phyloP scores from a whole-genome alignment of 257 asterid genomes.

The Solanum clarkiae region DNA sequence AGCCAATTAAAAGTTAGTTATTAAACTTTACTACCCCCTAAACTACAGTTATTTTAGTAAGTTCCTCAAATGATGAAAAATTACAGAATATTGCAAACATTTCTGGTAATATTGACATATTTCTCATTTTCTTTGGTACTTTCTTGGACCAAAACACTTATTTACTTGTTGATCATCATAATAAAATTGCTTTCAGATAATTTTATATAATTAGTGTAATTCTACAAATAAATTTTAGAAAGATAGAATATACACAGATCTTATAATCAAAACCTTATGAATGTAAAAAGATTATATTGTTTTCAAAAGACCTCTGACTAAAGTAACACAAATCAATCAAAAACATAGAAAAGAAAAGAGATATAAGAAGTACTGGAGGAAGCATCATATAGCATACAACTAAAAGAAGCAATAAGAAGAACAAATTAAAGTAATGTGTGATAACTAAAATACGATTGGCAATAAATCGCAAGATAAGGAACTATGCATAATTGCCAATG shows the following conservation, averaged over 20 bases:
- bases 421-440: neutral
- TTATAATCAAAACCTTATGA: neutral
- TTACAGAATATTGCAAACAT: constrained; percentile 76
- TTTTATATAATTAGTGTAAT: neutral
- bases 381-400: neutral
- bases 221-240: neutral
- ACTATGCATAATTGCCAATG: too few relatives aligned
- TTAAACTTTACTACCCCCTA: too few relatives aligned
- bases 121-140: constrained; percentile 79
- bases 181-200: constrained; percentile 69
- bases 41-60: too few relatives aligned
- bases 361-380: neutral
- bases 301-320: neutral
- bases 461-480: too few relatives aligned
- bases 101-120: constrained; percentile 61
- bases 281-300: neutral
- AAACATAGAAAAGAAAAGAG: neutral
- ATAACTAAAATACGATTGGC: neutral
- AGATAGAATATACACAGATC: neutral
- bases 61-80: neutral
- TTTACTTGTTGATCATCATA: constrained; percentile 61
- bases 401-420: neutral
- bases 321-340: too few relatives aligned
- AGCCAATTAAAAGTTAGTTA: too few relatives aligned
- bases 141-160: constrained; percentile 75